phyloP scores from a whole-genome alignment of 371 early-diverging fungal species.

The Rhizopus sp. region DNA sequence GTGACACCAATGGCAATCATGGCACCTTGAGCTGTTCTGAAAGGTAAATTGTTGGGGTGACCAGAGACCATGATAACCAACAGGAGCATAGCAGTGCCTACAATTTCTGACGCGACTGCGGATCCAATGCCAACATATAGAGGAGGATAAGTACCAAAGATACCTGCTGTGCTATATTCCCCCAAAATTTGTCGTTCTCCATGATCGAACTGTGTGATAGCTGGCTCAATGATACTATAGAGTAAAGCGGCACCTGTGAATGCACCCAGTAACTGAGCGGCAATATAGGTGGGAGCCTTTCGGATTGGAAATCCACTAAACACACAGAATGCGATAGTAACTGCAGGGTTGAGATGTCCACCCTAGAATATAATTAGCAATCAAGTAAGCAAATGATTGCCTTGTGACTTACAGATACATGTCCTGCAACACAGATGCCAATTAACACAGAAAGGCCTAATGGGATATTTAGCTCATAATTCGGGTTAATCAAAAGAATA shows the following conservation, averaged over 20 bases:
- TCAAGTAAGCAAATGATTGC: not conserved
- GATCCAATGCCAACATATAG: slow-evolving; percentile 53
- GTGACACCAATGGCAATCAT: slow-evolving; percentile 63
- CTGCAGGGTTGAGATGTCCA: slow-evolving; percentile 82
- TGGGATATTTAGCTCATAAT: not conserved
- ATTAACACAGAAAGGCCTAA: slow-evolving; percentile 43
- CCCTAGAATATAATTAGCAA: slow-evolving; percentile 45
- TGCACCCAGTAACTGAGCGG: slow-evolving; percentile 72
- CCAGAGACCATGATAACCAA: slow-evolving; percentile 73
- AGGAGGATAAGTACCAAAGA: slow-evolving; percentile 71
- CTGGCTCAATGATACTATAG: slow-evolving; percentile 57
- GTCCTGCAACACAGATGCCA: slow-evolving; percentile 68
- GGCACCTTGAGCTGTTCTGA: slow-evolving; percentile 60
- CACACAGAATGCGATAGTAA: slow-evolving; percentile 68
- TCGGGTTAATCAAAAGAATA: not conserved
- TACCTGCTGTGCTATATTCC: slow-evolving; percentile 68
- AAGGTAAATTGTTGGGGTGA: slow-evolving; percentile 70
- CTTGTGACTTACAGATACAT: slow-evolving; percentile 65
- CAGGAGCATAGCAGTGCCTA: slow-evolving; percentile 78
- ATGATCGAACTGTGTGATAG: slow-evolving; percentile 60
- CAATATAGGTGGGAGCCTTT: slow-evolving; percentile 63
- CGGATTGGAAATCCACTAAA: slow-evolving; percentile 69
- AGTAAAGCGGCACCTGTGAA: slow-evolving; percentile 73
- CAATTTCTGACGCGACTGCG: slow-evolving; percentile 74
- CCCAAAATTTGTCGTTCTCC: slow-evolving; percentile 60